phyloP scores from a whole-genome alignment of 78 protist species.

The Protostelium mycophagum region DNA sequence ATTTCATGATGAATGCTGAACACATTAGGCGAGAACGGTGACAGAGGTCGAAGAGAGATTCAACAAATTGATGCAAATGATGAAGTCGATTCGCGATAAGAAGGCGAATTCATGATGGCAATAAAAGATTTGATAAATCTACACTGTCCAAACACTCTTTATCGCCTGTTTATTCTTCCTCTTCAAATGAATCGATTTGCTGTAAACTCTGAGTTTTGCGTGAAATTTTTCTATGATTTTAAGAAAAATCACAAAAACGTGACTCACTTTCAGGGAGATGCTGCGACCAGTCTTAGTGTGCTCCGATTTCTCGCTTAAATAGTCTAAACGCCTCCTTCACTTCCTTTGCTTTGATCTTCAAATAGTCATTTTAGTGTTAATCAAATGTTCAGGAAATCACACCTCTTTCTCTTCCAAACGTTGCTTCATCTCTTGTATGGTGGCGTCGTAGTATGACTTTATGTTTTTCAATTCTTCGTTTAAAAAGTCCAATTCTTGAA shows the following conservation, averaged over 20 bases:
- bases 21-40: no score
- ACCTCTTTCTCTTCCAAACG: neutral
- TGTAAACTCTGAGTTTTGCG: neutral
- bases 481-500: neutral
- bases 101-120: no score
- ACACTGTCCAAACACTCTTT: no score
- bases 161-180: neutral
- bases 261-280: neutral
- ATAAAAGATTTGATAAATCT: no score
- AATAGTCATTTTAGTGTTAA: no score
- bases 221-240: neutral
- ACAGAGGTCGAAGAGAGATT: no score
- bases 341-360: neutral
- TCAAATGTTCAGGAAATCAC: no score
- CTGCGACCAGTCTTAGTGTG: neutral
- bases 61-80: no score
- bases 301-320: neutral
- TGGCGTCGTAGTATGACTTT: neutral
- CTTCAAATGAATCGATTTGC: slow-evolving; percentile 11
- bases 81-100: no score
- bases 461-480: neutral
- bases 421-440: neutral
- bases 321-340: neutral
- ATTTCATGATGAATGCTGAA: no score
- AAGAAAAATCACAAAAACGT: neutral